Evolutionary conservation across 106 monocot species (phyloP).

Genomic region (Xerophyta viscosa): DNA sequence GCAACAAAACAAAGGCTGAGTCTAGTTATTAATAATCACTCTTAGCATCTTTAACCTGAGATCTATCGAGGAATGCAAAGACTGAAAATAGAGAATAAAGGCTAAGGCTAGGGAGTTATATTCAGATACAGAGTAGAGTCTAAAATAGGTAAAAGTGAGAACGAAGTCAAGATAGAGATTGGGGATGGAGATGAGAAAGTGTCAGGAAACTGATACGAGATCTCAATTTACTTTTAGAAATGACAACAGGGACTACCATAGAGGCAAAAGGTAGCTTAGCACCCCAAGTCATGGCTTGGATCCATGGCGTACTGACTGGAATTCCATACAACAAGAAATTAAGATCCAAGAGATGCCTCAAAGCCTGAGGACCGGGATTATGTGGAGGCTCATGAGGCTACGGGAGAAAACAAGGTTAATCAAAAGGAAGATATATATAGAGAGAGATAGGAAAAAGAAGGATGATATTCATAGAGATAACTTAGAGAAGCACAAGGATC

Average conservation of each 20-base stretch:
- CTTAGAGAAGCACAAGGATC: slow-evolving; percentile 55
- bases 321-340: slow-evolving; percentile 21
- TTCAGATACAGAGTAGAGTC: slow-evolving; percentile 27
- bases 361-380: slow-evolving; percentile 31
- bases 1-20: no score
- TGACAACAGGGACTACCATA: no score
- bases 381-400: slow-evolving; percentile 45
- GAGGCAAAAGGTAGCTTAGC: slow-evolving; percentile 37
- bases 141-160: no score
- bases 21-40: no score
- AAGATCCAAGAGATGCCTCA: slow-evolving; percentile 36
- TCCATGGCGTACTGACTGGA: slow-evolving; percentile 29
- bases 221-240: slow-evolving; percentile 10
- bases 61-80: slow-evolving; percentile 48
- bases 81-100: slow-evolving; percentile 42
- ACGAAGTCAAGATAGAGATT: no score
- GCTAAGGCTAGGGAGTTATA: slow-evolving; percentile 37
- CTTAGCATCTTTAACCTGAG: no score
- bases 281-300: slow-evolving; percentile 30
- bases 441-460: slow-evolving; percentile 64
- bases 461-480: slow-evolving; percentile 59
- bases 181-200: slow-evolving; percentile 43
- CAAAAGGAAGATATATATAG: slow-evolving; percentile 55
- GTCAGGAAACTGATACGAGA: slow-evolving; percentile 19
- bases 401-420: slow-evolving; percentile 53